Conservation (phyloP, 805 yeast genomes). For the Pichia deserticola region DNA sequence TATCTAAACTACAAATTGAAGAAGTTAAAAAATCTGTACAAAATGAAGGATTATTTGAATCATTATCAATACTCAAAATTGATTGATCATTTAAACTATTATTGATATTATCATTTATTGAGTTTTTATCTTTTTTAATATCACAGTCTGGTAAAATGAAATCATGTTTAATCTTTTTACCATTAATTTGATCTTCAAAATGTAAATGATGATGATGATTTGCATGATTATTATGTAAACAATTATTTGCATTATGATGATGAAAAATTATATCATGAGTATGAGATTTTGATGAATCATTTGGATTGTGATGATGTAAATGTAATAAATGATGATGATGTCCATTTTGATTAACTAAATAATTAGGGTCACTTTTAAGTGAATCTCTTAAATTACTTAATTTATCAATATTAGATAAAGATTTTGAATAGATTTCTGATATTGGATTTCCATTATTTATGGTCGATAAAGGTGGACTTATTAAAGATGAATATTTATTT, state of each 20-base stretch:
- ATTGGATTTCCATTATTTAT: background rate
- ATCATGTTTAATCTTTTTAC: constrained; percentile 21
- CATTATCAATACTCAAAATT: background rate
- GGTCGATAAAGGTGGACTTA: constrained; percentile 1
- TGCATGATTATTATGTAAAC: constrained; percentile 2
- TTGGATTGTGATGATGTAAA: constrained; percentile 12
- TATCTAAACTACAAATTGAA: constrained; percentile 4
- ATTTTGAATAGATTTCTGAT: background rate
- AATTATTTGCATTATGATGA: constrained; percentile 9
- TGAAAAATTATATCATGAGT: constrained; percentile 14
- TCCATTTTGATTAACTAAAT: background rate
- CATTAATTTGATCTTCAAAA: constrained; percentile 22
- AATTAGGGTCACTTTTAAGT: background rate
- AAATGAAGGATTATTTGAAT: background rate
- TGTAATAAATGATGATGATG: constrained; percentile 15
- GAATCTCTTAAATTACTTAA: constrained; percentile 4
- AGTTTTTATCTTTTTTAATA: too few relatives aligned
- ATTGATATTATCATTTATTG: background rate
- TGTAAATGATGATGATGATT: constrained; percentile 27
- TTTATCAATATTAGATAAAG: background rate
- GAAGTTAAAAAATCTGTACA: constrained; percentile 10
- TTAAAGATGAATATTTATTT: background rate
- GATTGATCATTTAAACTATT: background rate
- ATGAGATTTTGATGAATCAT: constrained; percentile 6
- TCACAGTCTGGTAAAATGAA: constrained; percentile 23